phyloP scores from a whole-genome alignment of 1,284 basidiomycete genomes.

The Bondarzewia mesenterica region DNA sequence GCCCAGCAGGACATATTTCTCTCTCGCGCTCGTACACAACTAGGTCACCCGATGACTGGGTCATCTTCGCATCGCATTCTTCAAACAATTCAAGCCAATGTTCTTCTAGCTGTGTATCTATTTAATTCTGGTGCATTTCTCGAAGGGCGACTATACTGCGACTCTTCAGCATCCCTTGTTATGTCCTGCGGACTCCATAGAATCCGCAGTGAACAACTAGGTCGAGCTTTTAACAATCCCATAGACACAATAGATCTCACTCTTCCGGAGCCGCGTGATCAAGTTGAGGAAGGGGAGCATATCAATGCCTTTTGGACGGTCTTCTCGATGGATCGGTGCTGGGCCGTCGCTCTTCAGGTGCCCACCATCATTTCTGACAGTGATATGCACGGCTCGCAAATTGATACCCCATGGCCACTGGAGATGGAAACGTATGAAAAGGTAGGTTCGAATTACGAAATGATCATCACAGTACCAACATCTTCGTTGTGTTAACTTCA shows the following conservation, averaged over 20 bases:
- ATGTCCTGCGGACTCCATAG: constrained; percentile 28
- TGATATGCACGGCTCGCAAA: constrained; percentile 26
- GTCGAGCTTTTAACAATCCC: constrained; percentile 8
- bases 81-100: constrained; percentile 48
- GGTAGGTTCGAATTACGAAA: constrained; percentile 20
- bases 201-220: constrained; percentile 14
- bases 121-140: constrained; percentile 31
- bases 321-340: constrained; percentile 54
- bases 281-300: constrained; percentile 49
- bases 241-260: constrained; percentile 10
- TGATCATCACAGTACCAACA: not conserved
- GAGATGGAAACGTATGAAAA: constrained; percentile 50
- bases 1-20: constrained; percentile 30
- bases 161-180: constrained; percentile 29
- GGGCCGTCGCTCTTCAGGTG: constrained; percentile 53
- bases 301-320: constrained; percentile 67
- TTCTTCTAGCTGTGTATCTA: constrained; percentile 48
- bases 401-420: constrained; percentile 62
- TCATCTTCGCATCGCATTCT: constrained; percentile 33
- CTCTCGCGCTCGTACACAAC: constrained; percentile 34
- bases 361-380: constrained; percentile 35
- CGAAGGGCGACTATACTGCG: constrained; percentile 35
- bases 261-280: constrained; percentile 28
- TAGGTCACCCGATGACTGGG: constrained; percentile 25
- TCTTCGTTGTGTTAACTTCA: constrained; percentile 3